phyloP scores from a whole-genome alignment of 208 protist genomes.

The Crithidia thermophila region DNA sequence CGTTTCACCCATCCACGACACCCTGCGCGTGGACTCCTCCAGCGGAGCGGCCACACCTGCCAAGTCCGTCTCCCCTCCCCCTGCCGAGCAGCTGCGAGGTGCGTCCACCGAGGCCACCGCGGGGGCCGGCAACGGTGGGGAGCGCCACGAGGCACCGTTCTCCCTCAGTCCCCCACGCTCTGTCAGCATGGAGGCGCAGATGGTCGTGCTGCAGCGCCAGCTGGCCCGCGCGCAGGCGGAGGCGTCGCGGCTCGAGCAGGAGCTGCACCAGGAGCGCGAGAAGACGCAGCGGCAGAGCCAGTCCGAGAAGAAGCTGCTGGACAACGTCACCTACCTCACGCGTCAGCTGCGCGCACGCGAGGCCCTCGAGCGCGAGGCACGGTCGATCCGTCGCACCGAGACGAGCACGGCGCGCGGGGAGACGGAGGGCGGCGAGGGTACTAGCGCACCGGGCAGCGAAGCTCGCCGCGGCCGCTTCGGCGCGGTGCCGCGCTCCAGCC shows the following conservation, averaged over 20 bases:
- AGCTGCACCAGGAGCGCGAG: conserved; percentile 39
- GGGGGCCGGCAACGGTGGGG: not conserved
- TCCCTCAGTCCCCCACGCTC: conserved; percentile 4
- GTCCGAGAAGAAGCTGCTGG: conserved; percentile 49
- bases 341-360: conserved; percentile 48
- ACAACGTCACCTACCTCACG: conserved; percentile 43
- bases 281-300: conserved; percentile 33
- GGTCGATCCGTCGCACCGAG: conserved; percentile 33
- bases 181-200: conserved; percentile 14
- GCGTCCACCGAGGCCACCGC: not conserved
- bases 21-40: not conserved
- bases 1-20: too few species aligned
- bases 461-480: not conserved
- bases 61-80: conserved; percentile 2
- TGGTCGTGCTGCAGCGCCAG: conserved; percentile 10
- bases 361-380: conserved; percentile 30
- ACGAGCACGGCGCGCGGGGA: conserved; percentile 9
- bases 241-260: conserved; percentile 31
- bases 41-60: not conserved
- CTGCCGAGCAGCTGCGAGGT: not conserved
- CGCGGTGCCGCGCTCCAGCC: not conserved
- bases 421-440: conserved; percentile 6
- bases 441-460: conserved; percentile 8
- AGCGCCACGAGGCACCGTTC: not conserved
- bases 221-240: conserved; percentile 18